Conservation (phyloP, 2,329 filamentous ascomycete species). For the Harringtonia lauricola region DNA sequence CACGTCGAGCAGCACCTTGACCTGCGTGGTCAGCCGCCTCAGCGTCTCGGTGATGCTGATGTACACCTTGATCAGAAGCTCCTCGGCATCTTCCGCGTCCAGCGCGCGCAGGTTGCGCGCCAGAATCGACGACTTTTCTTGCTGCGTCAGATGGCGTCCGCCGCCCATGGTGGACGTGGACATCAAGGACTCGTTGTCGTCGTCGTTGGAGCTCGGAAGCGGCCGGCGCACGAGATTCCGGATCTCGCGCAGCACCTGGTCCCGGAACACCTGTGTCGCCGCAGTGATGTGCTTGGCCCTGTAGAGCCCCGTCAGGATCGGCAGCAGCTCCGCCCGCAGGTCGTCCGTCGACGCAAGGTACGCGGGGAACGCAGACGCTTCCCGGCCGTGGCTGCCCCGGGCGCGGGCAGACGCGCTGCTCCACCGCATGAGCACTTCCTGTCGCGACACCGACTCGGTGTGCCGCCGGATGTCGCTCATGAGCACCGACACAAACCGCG, state of each 20-base stretch:
- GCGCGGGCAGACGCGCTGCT: constrained; percentile 63
- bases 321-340: constrained; percentile 58
- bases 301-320: constrained; percentile 68
- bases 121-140: constrained; percentile 81
- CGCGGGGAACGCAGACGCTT: constrained; percentile 59
- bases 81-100: constrained; percentile 74
- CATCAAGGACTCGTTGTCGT: constrained; percentile 84
- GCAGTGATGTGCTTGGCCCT: constrained; percentile 68
- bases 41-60: constrained; percentile 80
- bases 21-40: constrained; percentile 74
- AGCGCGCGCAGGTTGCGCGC: constrained; percentile 80
- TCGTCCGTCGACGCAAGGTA: constrained; percentile 66
- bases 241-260: constrained; percentile 75
- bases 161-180: constrained; percentile 66
- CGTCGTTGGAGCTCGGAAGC: constrained; percentile 84
- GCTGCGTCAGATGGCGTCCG: constrained; percentile 58
- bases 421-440: constrained; percentile 77
- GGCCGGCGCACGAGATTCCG: constrained; percentile 74
- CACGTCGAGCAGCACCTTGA: constrained; percentile 90
- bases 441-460: constrained; percentile 56
- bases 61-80: constrained; percentile 72
- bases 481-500: constrained; percentile 65
- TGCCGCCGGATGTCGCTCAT: constrained; percentile 75
- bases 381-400: constrained; percentile 55
- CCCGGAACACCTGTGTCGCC: constrained; percentile 76